Conservation (phyloP, 495 filamentous ascomycete species). For the Penicillium malachiteum region DNA sequence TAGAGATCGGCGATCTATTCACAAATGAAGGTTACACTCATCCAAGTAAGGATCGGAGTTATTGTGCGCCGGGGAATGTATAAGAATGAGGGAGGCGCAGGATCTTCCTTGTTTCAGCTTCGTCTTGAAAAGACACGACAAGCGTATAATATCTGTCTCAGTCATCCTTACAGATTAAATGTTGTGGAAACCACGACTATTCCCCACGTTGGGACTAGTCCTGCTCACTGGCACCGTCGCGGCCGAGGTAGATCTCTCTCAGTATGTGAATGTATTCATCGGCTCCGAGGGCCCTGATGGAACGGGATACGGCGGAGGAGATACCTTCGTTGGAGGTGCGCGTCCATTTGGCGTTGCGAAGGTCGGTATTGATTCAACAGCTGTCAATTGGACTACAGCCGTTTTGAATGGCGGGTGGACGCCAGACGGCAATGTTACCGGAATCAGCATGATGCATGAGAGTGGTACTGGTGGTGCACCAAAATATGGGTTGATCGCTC, state of each 20-base stretch:
- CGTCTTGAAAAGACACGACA: background rate
- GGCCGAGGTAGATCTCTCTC: constrained; percentile 36
- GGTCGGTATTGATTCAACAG: constrained; percentile 61
- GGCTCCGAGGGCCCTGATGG: constrained; percentile 37
- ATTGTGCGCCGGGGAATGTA: constrained; percentile 8
- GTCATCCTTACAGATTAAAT: background rate
- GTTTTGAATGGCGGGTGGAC: constrained; percentile 57
- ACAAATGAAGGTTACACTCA: background rate
- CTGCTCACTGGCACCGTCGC: constrained; percentile 1
- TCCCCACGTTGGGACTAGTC: background rate
- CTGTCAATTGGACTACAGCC: constrained; percentile 50
- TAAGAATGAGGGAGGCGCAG: constrained; percentile 4
- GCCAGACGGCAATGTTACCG: constrained; percentile 58
- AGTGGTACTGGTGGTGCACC: constrained; percentile 67
- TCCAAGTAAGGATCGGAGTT: constrained; percentile 1
- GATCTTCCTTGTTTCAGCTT: too few species aligned
- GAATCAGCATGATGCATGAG: constrained; percentile 68
- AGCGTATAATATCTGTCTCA: background rate
- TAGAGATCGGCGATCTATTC: background rate
- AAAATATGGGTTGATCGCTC: constrained; percentile 66
- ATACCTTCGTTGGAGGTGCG: constrained; percentile 66
- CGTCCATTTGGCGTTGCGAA: constrained; percentile 67
- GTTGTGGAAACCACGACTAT: background rate
- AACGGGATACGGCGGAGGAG: constrained; percentile 51
- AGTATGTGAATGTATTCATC: constrained; percentile 47